Evolutionary conservation across 108 stramenopile genomes (phyloP).

Genomic region (Nitzschia inconspicua): DNA sequence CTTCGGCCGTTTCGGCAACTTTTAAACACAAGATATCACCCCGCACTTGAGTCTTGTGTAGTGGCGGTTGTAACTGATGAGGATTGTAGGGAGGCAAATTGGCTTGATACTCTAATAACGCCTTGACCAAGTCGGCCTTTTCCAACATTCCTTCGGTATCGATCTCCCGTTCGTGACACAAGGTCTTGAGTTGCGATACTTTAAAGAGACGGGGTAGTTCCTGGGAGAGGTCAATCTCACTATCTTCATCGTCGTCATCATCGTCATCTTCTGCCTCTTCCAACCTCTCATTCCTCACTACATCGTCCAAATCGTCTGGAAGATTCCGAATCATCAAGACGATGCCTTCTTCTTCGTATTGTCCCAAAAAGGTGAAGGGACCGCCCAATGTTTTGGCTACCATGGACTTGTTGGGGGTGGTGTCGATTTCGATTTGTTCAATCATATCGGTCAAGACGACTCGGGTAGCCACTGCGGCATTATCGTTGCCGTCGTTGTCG

Average conservation of each 20-base stretch:
- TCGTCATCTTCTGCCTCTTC: neutral
- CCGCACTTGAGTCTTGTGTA: constrained; percentile 51
- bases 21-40: constrained; percentile 82
- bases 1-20: constrained; percentile 66
- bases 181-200: constrained; percentile 3
- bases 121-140: constrained; percentile 35
- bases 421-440: constrained; percentile 64
- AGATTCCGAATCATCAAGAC: constrained; percentile 67
- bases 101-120: constrained; percentile 14
- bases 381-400: constrained; percentile 56
- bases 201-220: constrained; percentile 11
- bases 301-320: constrained; percentile 25
- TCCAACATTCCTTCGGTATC: constrained; percentile 28
- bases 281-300: constrained; percentile 4
- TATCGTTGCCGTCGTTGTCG: constrained; percentile 16
- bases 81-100: constrained; percentile 54
- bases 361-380: constrained; percentile 81
- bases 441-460: constrained; percentile 42
- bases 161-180: constrained; percentile 30
- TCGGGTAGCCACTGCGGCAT: constrained; percentile 9
- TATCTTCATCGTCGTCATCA: neutral
- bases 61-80: constrained; percentile 76
- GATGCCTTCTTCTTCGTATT: constrained; percentile 83
- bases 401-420: constrained; percentile 72
- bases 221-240: constrained; percentile 1